Evolutionary conservation across 2,329 filamentous ascomycete genomes (phyloP), one percentile per base, ranked within the genome.

Genomic region (Aspergillus ibericus): DNA sequence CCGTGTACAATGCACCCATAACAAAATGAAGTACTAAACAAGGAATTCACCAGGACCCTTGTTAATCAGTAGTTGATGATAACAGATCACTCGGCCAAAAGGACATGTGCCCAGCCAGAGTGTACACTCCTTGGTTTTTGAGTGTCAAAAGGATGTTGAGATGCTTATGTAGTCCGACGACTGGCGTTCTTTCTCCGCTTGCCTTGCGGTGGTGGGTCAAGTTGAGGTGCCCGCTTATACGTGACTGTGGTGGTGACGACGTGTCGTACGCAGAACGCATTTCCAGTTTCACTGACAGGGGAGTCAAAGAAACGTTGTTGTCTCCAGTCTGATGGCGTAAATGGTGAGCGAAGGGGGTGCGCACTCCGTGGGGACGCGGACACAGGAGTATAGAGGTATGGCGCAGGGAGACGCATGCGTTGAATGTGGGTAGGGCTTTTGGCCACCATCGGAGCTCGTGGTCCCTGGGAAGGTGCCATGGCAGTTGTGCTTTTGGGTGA

Each of bases 221-320:
- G 91, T 61, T 56, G 50, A 25, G 69, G 83, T 71, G 89, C 70
- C 52, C 80, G 77, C 67, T 90, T 96, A 77, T 95, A 96, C 42
- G 91, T 96, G 60, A 96, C 90, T 13, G 92, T 97, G 65, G 92
- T 85, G 15, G 93, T 97, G 53, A 97, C 90, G 4, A 96, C 92
- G 73, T 96, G 92, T 53, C 91, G 83, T 55, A 97, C 91, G 70
- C 82, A 86, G 52, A 88, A 83, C 15, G 79, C 83, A 59, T 87
- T 84, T 56, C 87, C 81, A 67, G 32, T 20, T 27, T 86, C 86
- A 64, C 82, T 83, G 44, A 84, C 79, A 10, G 83, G 76, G 59
- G 78, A 76, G 53, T 88, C 88, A 58, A 85, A 82, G 58, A 85
- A 82, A 66, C 85, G 86, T 47, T 84, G 78, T 3, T 86, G 78